phyloP scores from a whole-genome alignment of 345 rosid species.

The Pugionium dolabratum region DNA sequence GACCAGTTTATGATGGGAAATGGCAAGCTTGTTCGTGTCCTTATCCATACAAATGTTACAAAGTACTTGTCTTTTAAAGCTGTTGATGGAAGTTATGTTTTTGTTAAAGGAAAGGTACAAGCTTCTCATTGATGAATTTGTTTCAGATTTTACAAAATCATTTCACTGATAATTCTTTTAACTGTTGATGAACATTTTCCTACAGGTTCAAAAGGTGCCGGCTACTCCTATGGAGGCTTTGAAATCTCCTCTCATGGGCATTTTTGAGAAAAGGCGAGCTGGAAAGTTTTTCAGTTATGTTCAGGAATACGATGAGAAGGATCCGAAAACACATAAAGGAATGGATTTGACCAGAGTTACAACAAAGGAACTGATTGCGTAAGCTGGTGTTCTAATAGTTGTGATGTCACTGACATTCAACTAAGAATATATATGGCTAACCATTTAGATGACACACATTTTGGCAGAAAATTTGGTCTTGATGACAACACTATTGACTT shows the following conservation, averaged over 20 bases:
- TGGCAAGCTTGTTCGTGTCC: conserved; percentile 69
- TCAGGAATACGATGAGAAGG: conserved; percentile 75
- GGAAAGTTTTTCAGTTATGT: conserved; percentile 90
- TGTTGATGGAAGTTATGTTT: conserved; percentile 89
- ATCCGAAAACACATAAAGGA: conserved; percentile 88
- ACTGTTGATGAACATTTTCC: not conserved
- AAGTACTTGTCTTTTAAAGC: conserved; percentile 90
- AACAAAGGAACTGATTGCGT: conserved; percentile 80
- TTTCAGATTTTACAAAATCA: not conserved
- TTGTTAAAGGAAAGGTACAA: not conserved
- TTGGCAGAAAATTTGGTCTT: too few relatives aligned
- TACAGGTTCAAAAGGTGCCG: conserved; percentile 83
- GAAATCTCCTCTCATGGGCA: conserved; percentile 83
- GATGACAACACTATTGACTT: too few relatives aligned
- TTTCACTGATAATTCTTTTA: not conserved
- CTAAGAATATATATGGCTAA: too few relatives aligned
- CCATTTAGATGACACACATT: too few relatives aligned
- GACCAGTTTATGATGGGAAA: conserved; percentile 85
- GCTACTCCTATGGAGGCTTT: conserved; percentile 87
- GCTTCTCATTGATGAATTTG: not conserved
- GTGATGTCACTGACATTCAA: not conserved
- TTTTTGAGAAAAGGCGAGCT: conserved; percentile 89
- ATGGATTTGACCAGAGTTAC: conserved; percentile 72
- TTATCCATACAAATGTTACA: conserved; percentile 81
- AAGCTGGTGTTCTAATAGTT: not conserved